Evolutionary conservation across 2,329 filamentous ascomycete species (phyloP).

Genomic region (Trichoderma atrobrunneum): DNA sequence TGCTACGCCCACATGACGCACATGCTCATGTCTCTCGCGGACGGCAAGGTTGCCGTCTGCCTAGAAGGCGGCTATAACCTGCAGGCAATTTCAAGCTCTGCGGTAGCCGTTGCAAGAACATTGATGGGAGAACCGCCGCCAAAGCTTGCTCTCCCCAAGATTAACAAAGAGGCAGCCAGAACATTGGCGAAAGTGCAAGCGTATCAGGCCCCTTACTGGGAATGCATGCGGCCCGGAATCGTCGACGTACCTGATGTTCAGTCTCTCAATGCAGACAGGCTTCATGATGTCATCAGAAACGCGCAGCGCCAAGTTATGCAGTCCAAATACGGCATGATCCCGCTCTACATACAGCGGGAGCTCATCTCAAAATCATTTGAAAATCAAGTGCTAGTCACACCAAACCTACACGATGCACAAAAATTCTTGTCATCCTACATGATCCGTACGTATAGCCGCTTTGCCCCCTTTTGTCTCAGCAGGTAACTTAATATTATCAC

Average conservation of each 20-base stretch:
- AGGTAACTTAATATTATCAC: slow-evolving; percentile 21
- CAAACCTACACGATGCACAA: slow-evolving; percentile 61
- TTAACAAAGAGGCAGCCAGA: slow-evolving; percentile 56
- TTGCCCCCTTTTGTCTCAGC: background rate
- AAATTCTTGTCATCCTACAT: slow-evolving; percentile 85
- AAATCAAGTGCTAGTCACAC: slow-evolving; percentile 81
- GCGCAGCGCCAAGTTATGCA: slow-evolving; percentile 72
- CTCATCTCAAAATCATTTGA: slow-evolving; percentile 73
- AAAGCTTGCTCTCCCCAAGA: slow-evolving; percentile 53
- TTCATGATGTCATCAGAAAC: slow-evolving; percentile 77
- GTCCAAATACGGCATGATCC: slow-evolving; percentile 72
- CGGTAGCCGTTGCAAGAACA: slow-evolving; percentile 84
- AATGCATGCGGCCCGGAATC: slow-evolving; percentile 74
- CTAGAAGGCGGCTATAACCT: slow-evolving; percentile 96
- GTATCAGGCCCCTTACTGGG: slow-evolving; percentile 72
- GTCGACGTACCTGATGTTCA: slow-evolving; percentile 53
- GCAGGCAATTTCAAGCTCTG: slow-evolving; percentile 85
- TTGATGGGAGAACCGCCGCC: slow-evolving; percentile 92
- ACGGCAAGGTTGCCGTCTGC: slow-evolving; percentile 86
- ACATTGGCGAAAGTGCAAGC: slow-evolving; percentile 59
- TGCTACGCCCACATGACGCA: slow-evolving; percentile 99
- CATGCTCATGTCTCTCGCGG: slow-evolving; percentile 94
- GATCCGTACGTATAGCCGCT: slow-evolving; percentile 64
- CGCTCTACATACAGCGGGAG: slow-evolving; percentile 74
- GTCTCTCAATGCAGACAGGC: slow-evolving; percentile 54